Evolutionary conservation across 164 flowering plant species (phyloP).

Genomic region (Aristolochia californica): DNA sequence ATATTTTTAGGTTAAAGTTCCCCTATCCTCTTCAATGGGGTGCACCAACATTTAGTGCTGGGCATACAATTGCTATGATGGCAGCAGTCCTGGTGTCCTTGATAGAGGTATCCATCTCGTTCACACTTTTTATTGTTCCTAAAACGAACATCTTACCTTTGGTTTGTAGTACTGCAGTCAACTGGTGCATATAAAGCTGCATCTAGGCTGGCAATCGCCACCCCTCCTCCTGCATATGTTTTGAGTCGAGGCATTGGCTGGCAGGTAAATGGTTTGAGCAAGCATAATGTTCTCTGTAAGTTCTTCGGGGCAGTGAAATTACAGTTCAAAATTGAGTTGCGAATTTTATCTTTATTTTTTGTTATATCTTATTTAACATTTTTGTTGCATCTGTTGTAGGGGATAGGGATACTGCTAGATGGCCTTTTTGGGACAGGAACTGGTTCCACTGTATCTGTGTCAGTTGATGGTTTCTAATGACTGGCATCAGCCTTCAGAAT

Average conservation of each 20-base stretch:
- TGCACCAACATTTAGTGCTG: conserved; percentile 40
- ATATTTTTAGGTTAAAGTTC: conserved; percentile 30
- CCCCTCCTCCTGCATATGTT: conserved; percentile 98
- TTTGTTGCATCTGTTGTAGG: conserved; percentile 33
- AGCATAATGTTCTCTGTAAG: neutral
- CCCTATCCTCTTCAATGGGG: conserved; percentile 57
- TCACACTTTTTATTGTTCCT: conserved; percentile 2
- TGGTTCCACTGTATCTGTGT: conserved; percentile 95
- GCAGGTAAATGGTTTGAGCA: conserved; percentile 50
- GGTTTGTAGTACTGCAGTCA: conserved; percentile 46
- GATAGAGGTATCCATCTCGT: conserved; percentile 27
- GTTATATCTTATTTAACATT: neutral
- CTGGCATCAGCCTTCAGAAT: neutral
- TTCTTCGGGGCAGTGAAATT: neutral
- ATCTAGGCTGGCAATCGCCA: conserved; percentile 92
- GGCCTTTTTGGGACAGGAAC: conserved; percentile 89
- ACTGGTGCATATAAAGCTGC: conserved; percentile 95
- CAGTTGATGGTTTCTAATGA: conserved; percentile 16
- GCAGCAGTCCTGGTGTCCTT: conserved; percentile 40
- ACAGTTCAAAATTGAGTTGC: neutral
- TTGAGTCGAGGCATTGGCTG: conserved; percentile 97
- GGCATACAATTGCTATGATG: conserved; percentile 53
- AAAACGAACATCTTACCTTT: neutral
- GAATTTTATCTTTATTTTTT: neutral
- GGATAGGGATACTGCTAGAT: conserved; percentile 82